phyloP scores from a whole-genome alignment of 805 yeast genomes.

The Pichia rugopelliculosa region DNA sequence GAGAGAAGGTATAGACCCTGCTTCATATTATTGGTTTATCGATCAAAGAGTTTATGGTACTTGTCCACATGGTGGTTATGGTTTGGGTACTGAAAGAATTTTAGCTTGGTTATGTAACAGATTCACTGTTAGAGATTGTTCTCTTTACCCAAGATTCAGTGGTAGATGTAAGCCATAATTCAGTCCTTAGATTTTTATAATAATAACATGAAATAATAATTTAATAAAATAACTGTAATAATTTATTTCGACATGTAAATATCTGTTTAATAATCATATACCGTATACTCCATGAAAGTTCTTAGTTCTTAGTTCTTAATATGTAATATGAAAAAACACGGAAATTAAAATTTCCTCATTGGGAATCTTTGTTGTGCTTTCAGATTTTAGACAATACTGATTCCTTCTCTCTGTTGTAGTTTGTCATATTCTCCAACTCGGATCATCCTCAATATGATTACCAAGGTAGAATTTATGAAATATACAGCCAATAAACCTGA shows the following conservation, averaged over 20 bases:
- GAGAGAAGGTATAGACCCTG: slow-evolving; percentile 82
- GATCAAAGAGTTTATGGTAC: slow-evolving; percentile 97
- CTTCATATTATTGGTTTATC: slow-evolving; percentile 89
- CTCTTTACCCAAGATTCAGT: slow-evolving; percentile 93
- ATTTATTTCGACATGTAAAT: neutral
- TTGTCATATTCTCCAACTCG: too few relatives aligned
- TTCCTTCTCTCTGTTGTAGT: too few relatives aligned
- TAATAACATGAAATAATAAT: neutral
- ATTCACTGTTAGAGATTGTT: slow-evolving; percentile 97
- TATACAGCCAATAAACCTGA: neutral
- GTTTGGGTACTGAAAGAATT: slow-evolving; percentile 96
- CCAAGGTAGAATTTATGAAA: neutral
- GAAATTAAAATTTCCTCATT: neutral
- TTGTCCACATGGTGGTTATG: slow-evolving; percentile 98
- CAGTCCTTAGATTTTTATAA: neutral
- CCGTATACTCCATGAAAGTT: too few relatives aligned
- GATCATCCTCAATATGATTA: neutral
- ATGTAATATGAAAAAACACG: too few relatives aligned
- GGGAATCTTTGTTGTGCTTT: neutral
- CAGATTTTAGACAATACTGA: too few relatives aligned
- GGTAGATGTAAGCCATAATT: slow-evolving; percentile 93
- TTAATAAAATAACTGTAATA: neutral
- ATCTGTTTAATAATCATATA: too few relatives aligned
- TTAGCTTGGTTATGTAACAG: slow-evolving; percentile 97
- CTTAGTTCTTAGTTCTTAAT: too few relatives aligned